Evolutionary conservation across 2,329 filamentous ascomycete species (phyloP).

Genomic region (Dactylellina sp.): DNA sequence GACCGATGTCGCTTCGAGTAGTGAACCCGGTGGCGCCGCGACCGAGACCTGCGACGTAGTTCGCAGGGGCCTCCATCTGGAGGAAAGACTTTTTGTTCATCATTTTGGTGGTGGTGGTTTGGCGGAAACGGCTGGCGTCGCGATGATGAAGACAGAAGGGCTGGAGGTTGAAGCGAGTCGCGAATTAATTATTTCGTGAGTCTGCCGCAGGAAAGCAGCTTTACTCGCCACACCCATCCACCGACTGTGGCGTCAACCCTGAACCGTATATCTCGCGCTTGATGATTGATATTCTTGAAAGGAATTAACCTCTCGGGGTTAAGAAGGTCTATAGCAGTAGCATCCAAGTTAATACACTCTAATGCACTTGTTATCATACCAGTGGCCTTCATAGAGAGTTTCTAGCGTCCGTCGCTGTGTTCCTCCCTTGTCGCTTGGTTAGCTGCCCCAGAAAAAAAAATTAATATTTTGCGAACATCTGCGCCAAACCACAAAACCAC

Average conservation of each 20-base stretch:
- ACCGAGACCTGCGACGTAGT: constrained; percentile 86
- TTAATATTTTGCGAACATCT: constrained; percentile 12
- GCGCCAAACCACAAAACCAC: constrained; percentile 32
- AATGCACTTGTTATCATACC: too few relatives aligned
- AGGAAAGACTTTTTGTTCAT: constrained; percentile 61
- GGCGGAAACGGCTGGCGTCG: constrained; percentile 13
- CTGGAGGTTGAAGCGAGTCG: constrained; percentile 12
- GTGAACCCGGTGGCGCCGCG: constrained; percentile 98
- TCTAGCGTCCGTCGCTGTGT: too few relatives aligned
- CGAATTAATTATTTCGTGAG: constrained; percentile 27
- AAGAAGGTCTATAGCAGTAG: too few relatives aligned
- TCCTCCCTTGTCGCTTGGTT: constrained; percentile 24
- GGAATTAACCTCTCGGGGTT: too few relatives aligned
- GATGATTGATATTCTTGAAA: too few relatives aligned
- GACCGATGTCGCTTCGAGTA: constrained; percentile 94
- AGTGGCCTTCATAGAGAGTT: too few relatives aligned
- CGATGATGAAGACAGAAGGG: constrained; percentile 23
- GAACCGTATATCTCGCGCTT: too few relatives aligned
- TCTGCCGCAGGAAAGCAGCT: constrained; percentile 6
- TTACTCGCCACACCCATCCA: constrained; percentile 13
- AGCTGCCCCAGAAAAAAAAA: constrained; percentile 43
- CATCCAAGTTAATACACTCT: too few relatives aligned
- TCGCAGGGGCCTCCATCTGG: constrained; percentile 67
- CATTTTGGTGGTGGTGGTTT: constrained; percentile 44
- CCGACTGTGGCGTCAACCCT: constrained; percentile 16